Evolutionary conservation across 139 green algal species (phyloP).

Genomic region (Picochlorum sp.): DNA sequence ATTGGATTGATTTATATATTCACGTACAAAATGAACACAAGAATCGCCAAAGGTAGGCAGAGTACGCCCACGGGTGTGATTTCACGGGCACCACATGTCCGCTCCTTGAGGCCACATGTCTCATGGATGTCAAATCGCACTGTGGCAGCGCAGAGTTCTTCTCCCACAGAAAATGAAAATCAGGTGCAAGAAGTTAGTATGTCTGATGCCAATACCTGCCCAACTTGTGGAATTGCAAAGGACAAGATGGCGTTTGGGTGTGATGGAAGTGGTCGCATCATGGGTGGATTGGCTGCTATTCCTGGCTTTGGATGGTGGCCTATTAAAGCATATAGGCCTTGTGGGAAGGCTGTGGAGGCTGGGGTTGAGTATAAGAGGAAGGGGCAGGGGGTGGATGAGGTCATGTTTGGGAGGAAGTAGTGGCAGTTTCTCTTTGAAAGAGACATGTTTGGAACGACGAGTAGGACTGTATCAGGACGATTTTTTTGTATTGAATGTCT

Average conservation of each 20-base stretch:
- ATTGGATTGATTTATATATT: too few species aligned
- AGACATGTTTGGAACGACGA: background rate
- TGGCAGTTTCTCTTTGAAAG: too few species aligned
- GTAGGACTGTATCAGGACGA: background rate
- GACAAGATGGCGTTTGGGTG: slow-evolving; percentile 35
- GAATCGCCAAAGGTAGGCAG: too few species aligned
- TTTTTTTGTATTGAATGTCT: background rate
- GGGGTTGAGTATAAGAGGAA: slow-evolving; percentile 68
- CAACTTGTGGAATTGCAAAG: slow-evolving; percentile 31
- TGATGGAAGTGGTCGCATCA: slow-evolving; percentile 55
- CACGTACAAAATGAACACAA: too few species aligned
- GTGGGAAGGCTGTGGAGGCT: slow-evolving; percentile 36
- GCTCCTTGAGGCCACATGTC: too few species aligned
- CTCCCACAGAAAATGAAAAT: background rate
- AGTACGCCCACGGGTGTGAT: too few species aligned
- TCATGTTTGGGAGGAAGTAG: slow-evolving; percentile 55
- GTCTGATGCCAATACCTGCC: slow-evolving; percentile 12
- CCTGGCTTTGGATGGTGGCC: slow-evolving; percentile 75
- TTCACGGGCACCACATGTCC: too few species aligned
- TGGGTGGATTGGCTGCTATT: slow-evolving; percentile 62
- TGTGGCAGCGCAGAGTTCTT: too few species aligned
- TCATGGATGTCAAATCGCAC: too few species aligned
- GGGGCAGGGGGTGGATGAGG: slow-evolving; percentile 69
- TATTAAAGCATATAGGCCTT: slow-evolving; percentile 83
- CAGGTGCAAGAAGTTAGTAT: background rate